Evolutionary conservation across 805 yeast genomes (phyloP).

Genomic region (Ascoidea rubescens): DNA sequence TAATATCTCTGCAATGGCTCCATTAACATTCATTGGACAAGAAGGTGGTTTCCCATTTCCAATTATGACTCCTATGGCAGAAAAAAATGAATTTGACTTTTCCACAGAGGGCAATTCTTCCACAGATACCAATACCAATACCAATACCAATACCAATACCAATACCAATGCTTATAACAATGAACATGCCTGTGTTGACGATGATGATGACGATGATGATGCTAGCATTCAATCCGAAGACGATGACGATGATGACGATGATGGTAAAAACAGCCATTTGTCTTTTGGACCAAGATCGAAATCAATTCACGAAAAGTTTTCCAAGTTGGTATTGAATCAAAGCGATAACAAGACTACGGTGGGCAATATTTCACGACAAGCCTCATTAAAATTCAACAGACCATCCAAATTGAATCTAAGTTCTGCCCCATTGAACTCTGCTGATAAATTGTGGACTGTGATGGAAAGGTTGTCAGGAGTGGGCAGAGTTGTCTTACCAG

Average conservation of each 20-base stretch:
- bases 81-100: slow-evolving; percentile 18
- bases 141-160: not conserved
- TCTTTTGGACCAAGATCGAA: slow-evolving; percentile 13
- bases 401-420: slow-evolving; percentile 1
- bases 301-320: slow-evolving; percentile 31
- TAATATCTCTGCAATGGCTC: slow-evolving; percentile 36
- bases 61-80: slow-evolving; percentile 23
- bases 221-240: not conserved
- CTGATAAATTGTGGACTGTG: slow-evolving; percentile 68
- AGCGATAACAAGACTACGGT: not conserved
- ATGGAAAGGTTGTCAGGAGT: slow-evolving; percentile 78
- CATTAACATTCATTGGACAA: slow-evolving; percentile 19
- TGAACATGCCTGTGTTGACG: not conserved
- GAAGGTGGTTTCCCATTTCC: slow-evolving; percentile 35
- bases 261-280: not conserved
- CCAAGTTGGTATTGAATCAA: slow-evolving; percentile 16
- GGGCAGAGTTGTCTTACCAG: slow-evolving; percentile 69
- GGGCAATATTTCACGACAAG: not conserved
- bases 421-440: slow-evolving; percentile 21
- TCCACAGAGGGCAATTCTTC: slow-evolving; percentile 11
- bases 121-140: slow-evolving; percentile 5
- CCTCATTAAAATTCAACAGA: slow-evolving; percentile 9
- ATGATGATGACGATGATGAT: slow-evolving; percentile 2
- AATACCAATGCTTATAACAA: not conserved
- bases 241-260: slow-evolving; percentile 13